These are phyloP conservation scores for Gossypium armourianum DNA, from an alignment of 441 rosid species.

Conservation along the genomic window DNA sequence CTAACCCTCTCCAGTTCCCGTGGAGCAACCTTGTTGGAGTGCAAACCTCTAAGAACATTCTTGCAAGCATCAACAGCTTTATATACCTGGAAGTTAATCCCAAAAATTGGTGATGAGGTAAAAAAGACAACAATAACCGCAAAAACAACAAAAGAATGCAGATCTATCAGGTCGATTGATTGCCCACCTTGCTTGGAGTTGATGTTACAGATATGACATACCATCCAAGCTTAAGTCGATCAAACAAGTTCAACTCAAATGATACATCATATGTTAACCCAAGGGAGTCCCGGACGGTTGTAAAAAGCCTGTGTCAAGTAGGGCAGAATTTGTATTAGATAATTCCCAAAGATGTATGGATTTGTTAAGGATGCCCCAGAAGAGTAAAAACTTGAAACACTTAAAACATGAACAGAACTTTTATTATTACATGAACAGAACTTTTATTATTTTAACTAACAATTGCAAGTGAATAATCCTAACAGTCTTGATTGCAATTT, in stretches of 20 bases:
- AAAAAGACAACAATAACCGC: background rate
- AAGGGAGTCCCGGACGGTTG: slow-evolving; percentile 91
- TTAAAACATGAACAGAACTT: background rate
- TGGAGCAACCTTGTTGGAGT: slow-evolving; percentile 65
- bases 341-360: background rate
- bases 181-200: slow-evolving; percentile 77
- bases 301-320: slow-evolving; percentile 66
- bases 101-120: slow-evolving; percentile 19
- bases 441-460: background rate
- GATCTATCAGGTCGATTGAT: slow-evolving; percentile 12
- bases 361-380: background rate
- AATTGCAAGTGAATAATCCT: background rate
- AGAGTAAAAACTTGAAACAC: background rate
- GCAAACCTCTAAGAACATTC: slow-evolving; percentile 84
- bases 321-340: background rate
- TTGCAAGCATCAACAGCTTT: slow-evolving; percentile 97
- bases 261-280: slow-evolving; percentile 98
- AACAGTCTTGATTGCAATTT: background rate
- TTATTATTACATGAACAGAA: background rate
- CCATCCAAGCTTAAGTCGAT: slow-evolving; percentile 94
- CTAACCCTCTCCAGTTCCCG: slow-evolving; percentile 96
- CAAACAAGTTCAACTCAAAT: slow-evolving; percentile 89
- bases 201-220: slow-evolving; percentile 97
- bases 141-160: slow-evolving; percentile 8
- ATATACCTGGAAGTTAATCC: slow-evolving; percentile 47